phyloP scores from a whole-genome alignment of 129 eudicot genomes.

The Saposhnikovia divaricata region DNA sequence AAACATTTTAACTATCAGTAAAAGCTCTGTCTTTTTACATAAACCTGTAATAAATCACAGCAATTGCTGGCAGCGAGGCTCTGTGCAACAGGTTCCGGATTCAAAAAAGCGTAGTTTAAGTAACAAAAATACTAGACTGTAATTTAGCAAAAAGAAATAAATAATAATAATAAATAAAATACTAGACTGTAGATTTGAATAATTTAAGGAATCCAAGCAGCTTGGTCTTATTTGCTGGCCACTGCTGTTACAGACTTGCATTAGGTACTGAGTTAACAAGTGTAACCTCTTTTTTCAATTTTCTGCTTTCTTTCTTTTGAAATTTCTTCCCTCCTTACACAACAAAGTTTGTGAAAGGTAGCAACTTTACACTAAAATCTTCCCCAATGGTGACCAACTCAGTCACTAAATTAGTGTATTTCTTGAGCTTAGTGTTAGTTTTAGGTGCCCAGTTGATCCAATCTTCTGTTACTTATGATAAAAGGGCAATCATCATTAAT shows the following conservation, averaged over 20 bases:
- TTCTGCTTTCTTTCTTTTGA: not conserved
- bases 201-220: slow-evolving; percentile 18
- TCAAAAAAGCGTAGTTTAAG: not conserved
- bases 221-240: slow-evolving; percentile 11
- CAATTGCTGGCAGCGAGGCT: not conserved
- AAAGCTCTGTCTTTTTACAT: not conserved
- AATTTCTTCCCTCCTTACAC: slow-evolving; percentile 10
- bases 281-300: not conserved
- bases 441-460: slow-evolving; percentile 28
- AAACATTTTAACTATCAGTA: too few species aligned
- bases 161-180: too few species aligned
- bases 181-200: not conserved
- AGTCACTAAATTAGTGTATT: slow-evolving; percentile 29
- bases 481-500: slow-evolving; percentile 59
- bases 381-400: slow-evolving; percentile 33
- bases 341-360: not conserved
- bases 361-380: slow-evolving; percentile 3
- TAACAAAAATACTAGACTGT: not conserved
- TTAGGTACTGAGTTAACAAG: not conserved
- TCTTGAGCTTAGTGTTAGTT: slow-evolving; percentile 20
- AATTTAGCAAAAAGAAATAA: too few species aligned
- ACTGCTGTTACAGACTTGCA: slow-evolving; percentile 5
- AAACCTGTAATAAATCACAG: not conserved
- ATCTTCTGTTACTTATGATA: slow-evolving; percentile 61
- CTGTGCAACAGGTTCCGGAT: not conserved